These are phyloP conservation scores for Monosporascus sp. DNA, from an alignment of 2,329 filamentous ascomycete species.

Conservation along the genomic window DNA sequence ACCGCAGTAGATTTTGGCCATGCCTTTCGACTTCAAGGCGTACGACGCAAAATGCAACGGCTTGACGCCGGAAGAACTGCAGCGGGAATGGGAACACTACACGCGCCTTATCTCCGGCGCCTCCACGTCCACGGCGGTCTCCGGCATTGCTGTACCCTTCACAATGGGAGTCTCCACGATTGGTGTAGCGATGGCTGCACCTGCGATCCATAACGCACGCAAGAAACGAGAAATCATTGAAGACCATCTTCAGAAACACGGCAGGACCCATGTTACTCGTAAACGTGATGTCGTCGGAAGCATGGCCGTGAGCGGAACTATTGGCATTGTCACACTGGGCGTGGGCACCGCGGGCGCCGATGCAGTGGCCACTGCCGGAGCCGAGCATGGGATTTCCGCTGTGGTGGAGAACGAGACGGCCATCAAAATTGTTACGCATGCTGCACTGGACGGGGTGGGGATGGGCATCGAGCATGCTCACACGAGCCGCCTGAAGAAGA, in stretches of 20 bases:
- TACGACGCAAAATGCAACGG: constrained; percentile 34
- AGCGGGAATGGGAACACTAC: constrained; percentile 38
- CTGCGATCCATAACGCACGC: constrained; percentile 35
- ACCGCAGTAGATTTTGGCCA: constrained; percentile 4
- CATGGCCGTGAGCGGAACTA: constrained; percentile 32
- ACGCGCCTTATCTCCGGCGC: constrained; percentile 35
- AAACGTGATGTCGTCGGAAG: constrained; percentile 36
- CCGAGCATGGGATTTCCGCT: constrained; percentile 25
- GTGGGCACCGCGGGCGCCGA: constrained; percentile 31
- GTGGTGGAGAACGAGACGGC: constrained; percentile 27
- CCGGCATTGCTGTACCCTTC: constrained; percentile 32
- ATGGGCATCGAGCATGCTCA: constrained; percentile 31
- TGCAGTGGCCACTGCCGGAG: constrained; percentile 28
- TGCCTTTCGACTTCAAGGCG: constrained; percentile 26
- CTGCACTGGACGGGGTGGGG: constrained; percentile 31
- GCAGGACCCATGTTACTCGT: constrained; percentile 31
- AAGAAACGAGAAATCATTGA: constrained; percentile 38
- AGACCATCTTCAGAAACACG: constrained; percentile 28
- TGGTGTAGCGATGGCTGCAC: constrained; percentile 33
- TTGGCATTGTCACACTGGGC: constrained; percentile 31
- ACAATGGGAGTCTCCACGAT: constrained; percentile 34
- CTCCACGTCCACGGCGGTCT: constrained; percentile 35
- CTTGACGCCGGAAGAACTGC: constrained; percentile 31
- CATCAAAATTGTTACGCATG: constrained; percentile 29
- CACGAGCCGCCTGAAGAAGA: constrained; percentile 29